Evolutionary conservation across 2,329 filamentous ascomycete genomes (phyloP), one percentile per base, ranked within the genome.

Genomic region (Ophiocordyceps unilateralis): DNA sequence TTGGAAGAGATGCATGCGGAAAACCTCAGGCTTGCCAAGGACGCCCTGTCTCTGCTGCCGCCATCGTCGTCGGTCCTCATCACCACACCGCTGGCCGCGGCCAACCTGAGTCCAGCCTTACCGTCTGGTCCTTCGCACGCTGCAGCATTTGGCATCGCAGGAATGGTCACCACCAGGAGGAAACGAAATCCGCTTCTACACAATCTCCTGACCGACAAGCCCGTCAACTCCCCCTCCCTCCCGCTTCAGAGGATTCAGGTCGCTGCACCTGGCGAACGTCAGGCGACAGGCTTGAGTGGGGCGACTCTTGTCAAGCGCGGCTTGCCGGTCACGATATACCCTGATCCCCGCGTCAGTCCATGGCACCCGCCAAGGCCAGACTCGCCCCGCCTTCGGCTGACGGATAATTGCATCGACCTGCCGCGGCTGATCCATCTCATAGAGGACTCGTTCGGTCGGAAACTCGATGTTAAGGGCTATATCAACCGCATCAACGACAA

Each of bases 171-270:
- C 20, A 76, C 72, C 0, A 63, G 72, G 45, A 66, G 64, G 40
- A 68, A 66, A 44, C 70, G 73, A 54, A 98, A 98, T 53, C 87
- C 88, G 0, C 67, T 98, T 1, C 91, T 98, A 39, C 87, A 98
- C 61, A 96, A 95, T 53, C 75, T 98, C 1, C 72, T 98, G 10
- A 98, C 91, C 2, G 91, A 98, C 62, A 93, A 94, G 54, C 89
- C 91, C 0, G 74, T 88, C 14, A 82, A 87, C 49, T 96, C 91
- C 1, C 91, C 91, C 1, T 98, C 91, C 1, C 68, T 98, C 0
- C 91, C 91, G 0, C 70, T 78, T 7, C 74, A 78, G 36, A 72
- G 83, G 41, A 71, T 86, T 26, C 48, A 58, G 32, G 48, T 60
- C 48, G 51, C 61, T 41, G 44, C 42, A 49, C 54, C 42, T 43